phyloP scores from a whole-genome alignment of 768 basidiomycete genomes.

The Steccherinum ochraceum region DNA sequence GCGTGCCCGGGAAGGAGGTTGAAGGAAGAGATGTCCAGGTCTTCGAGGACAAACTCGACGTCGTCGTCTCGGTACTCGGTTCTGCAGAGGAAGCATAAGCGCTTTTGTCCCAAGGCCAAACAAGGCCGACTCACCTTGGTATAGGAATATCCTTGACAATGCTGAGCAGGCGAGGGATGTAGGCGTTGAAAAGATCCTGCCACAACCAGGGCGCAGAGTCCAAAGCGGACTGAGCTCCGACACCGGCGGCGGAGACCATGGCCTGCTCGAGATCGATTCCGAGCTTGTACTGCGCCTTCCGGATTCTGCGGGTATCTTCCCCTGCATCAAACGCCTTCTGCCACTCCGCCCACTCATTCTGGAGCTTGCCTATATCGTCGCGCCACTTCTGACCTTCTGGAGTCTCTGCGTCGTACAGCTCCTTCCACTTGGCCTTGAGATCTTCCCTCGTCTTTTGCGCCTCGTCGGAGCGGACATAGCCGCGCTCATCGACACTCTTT shows the following conservation, averaged over 20 bases:
- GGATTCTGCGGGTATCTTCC: constrained; percentile 39
- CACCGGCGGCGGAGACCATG: constrained; percentile 31
- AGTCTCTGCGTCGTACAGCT: constrained; percentile 38
- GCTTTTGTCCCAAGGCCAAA: too few species aligned
- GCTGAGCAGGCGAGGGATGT: constrained; percentile 51
- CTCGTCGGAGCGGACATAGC: constrained; percentile 48
- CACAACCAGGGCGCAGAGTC: constrained; percentile 66
- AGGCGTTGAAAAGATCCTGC: constrained; percentile 79
- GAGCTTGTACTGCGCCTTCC: constrained; percentile 42
- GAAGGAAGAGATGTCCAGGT: constrained; percentile 63
- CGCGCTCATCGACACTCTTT: constrained; percentile 40
- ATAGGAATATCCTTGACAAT: constrained; percentile 60
- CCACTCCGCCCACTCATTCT: constrained; percentile 38
- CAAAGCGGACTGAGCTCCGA: constrained; percentile 44
- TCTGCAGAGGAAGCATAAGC: constrained; percentile 27
- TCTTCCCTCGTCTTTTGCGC: constrained; percentile 31
- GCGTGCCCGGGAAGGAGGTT: constrained; percentile 63
- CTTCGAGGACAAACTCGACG: constrained; percentile 69
- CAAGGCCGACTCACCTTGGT: constrained; percentile 44
- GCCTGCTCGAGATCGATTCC: constrained; percentile 42
- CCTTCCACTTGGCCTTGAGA: constrained; percentile 45
- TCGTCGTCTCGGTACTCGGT: constrained; percentile 67
- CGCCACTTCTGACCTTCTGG: constrained; percentile 45
- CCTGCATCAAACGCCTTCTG: constrained; percentile 42
- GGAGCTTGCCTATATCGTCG: constrained; percentile 37